Evolutionary conservation across 345 rosid genomes (phyloP), one percentile per base, ranked within the genome.

Genomic region (Kernera saxatilis): DNA sequence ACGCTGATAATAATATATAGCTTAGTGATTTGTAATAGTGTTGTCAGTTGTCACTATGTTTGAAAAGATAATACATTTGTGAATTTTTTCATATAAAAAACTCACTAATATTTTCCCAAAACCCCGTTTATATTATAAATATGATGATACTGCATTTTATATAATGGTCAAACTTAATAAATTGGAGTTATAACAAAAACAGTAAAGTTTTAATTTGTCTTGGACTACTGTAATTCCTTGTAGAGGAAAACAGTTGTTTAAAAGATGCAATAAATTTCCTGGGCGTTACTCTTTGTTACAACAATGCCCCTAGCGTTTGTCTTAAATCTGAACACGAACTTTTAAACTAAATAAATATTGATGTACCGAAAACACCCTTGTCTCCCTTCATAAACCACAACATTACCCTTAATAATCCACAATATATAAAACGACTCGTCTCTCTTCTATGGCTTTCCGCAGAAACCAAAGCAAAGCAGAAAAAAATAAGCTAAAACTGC

Each of bases 331-430:
- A 64, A 64, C 57, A 64, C 61, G 32, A 18, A 21, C 3, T 51
- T 23, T 19, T 23, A 10, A 64, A 12, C n/a, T 50, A 49, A 52
- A 23, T 11, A 12, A 9, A 64, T n/a, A 10, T 2, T 1, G 26
- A 11, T 5, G 8, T 64, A 77, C 67, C 80, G 21, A 49, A 50
- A 57, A 39, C 1, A 58, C 41, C 80, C 77, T 65, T 48, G 13
- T 1, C 36, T 29, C 7, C 4, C 0, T 41, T 8, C 56, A 0
- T 17, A 51, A 82, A 78, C 76, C 77, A 82, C 95, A 62, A 35
- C 48, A 71, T 52, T 73, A 77, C 29, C 91, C 92, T 78, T 64
- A 25, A 36, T 60, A 23, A 19, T 48, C 22, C 0, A 0, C 50
- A 70, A 50, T 69, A 29, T 77, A 77, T 76, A 76, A 36, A 69